Base-by-base conservation (phyloP, 2,329 filamentous ascomycete species). In the Erysiphe pulchra region DNA sequence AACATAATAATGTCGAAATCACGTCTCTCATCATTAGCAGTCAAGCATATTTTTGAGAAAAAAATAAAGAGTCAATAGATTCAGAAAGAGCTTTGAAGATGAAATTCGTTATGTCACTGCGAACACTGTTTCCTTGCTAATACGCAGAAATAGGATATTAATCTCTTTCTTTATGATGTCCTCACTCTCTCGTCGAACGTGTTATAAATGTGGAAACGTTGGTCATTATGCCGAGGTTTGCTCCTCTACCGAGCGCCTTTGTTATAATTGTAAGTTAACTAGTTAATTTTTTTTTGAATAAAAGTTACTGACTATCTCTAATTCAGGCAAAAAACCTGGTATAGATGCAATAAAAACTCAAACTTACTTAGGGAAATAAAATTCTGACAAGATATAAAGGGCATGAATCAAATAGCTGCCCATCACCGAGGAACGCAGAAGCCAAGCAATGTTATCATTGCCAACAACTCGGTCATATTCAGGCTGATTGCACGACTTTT, bases 381-480 rank as follows among this genome's bases (percentile, higher is more conserved):
- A 3, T 28, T 51, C 50, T 55, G 45, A 55, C 44, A 43, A 42
- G 24, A 38, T 18, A 18, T 41, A 53, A 58, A 75, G 80, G 84
- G 62, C 90, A 98, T 65, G 90, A 98, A 69, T 95, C 87, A 54
- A 95, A 92, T 68, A 81, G 80, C 63, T 98, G 90, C 73, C 90
- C 90, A 56, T 78, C 87, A 60, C 90, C 90, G 59, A 80, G 90
- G 63, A 94, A 87, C 50, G 94, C 90, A 52, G 90, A 98, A 68
- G 85, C 85, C 45, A 98, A 98, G 77, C 90, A 98, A 71, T 98
- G 90, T 75, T 98, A 98, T 64, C 90, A 95, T 68, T 98, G 90
- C 72, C 90, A 95, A 70, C 90, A 90, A 48, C 75, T 95, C 50
- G 90, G 90, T 54, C 90, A 98, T 62, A 90, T 98, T 57, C 90